Evolutionary conservation across 192 early-diverging fungal species (phyloP).

Genomic region (Linnemannia exigua): DNA sequence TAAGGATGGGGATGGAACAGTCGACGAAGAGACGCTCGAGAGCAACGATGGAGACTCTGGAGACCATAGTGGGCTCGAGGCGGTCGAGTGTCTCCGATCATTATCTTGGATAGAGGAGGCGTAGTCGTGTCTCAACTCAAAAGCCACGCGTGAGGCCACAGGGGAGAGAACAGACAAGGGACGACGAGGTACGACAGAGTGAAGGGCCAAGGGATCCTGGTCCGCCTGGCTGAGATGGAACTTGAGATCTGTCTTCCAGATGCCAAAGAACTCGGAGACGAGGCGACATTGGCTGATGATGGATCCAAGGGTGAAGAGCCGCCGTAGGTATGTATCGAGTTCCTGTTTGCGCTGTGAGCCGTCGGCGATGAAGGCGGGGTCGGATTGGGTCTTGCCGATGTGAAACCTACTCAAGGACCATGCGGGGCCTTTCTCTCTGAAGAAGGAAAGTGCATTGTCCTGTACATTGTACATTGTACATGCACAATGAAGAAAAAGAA

Average conservation of each 20-base stretch:
- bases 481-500: too few relatives aligned
- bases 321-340: constrained; percentile 5
- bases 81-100: neutral
- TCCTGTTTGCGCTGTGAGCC: neutral
- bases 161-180: neutral
- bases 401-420: constrained; percentile 6
- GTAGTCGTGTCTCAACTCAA: neutral
- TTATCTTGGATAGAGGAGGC: neutral
- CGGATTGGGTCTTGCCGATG: neutral
- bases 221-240: constrained; percentile 11
- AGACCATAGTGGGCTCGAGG: neutral
- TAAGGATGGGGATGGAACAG: neutral
- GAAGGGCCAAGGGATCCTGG: constrained; percentile 15
- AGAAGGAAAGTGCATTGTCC: neutral
- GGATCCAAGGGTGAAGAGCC: neutral
- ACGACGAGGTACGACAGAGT: constrained; percentile 2
- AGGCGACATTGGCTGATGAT: constrained; percentile 9
- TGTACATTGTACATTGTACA: too few relatives aligned
- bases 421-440: neutral
- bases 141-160: neutral
- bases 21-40: neutral
- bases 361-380: neutral
- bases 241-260: constrained; percentile 38
- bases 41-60: neutral
- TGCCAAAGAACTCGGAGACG: constrained; percentile 36